These are phyloP conservation scores for Eimeria maxima DNA, from an alignment of 169 alveolate species.

Conservation along the genomic window DNA sequence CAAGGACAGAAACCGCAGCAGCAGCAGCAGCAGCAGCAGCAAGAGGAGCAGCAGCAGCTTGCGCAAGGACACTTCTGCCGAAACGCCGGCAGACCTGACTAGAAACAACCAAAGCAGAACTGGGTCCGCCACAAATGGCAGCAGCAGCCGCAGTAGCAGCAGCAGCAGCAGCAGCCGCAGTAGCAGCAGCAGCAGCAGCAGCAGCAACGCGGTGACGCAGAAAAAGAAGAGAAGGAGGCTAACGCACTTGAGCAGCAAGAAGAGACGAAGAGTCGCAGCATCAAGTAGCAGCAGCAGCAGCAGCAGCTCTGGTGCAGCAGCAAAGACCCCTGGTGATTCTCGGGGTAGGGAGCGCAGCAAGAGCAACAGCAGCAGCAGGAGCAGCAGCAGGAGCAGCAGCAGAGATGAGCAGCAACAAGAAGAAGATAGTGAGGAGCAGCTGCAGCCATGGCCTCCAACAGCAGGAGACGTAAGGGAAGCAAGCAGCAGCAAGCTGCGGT, in stretches of 20 bases:
- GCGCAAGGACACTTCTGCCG: not conserved
- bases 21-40: conserved; percentile 58
- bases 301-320: not conserved
- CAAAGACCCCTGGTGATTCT: not conserved
- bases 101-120: not conserved
- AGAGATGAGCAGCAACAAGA: not conserved
- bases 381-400: conserved; percentile 34
- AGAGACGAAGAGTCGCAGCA: conserved; percentile 26
- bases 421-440: conserved; percentile 43
- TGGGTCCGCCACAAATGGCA: conserved; percentile 4
- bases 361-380: conserved; percentile 45
- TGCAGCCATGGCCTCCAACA: conserved; percentile 72
- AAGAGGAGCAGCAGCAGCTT: conserved; percentile 33
- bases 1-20: conserved; percentile 4
- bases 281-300: conserved; percentile 5
- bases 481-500: conserved; percentile 68
- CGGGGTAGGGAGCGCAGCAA: conserved; percentile 7
- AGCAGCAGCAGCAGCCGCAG: conserved; percentile 19
- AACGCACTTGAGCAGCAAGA: conserved; percentile 13
- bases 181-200: conserved; percentile 61
- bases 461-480: conserved; percentile 27
- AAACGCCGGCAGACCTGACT: not conserved
- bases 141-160: not conserved
- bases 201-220: not conserved
- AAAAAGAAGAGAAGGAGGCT: conserved; percentile 42